Percentiles rank a stretch among this genome's conserved stretches.
Conservation (phyloP, 257 asterid species). For the Plectranthus barbatus region DNA sequence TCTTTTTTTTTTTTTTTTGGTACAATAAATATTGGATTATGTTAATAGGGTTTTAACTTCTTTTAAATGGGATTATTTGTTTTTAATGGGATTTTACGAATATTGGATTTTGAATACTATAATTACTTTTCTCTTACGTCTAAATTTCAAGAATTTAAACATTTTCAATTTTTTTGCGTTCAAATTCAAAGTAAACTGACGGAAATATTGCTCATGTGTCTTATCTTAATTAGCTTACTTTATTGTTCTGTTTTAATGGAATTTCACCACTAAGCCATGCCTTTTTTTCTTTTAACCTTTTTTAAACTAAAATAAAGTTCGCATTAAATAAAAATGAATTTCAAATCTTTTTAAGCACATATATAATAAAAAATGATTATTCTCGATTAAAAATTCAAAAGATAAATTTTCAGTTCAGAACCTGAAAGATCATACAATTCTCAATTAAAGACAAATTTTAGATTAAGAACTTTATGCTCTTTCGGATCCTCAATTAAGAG, state of each 20-base stretch:
- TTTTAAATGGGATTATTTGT: not conserved
- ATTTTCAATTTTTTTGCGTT: constrained; percentile 8
- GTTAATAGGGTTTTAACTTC: not conserved
- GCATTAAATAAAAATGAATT: no score
- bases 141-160: not conserved
- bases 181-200: constrained; percentile 3
- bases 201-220: constrained; percentile 9
- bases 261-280: not conserved
- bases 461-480: no score
- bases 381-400: no score
- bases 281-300: not conserved
- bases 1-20: not conserved
- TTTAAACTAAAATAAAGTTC: no score
- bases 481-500: no score
- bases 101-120: not conserved
- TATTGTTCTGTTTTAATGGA: not conserved
- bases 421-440: no score
- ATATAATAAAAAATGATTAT: no score
- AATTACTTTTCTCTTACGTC: not conserved
- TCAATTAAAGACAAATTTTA: no score
- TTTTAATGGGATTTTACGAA: not conserved
- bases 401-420: no score
- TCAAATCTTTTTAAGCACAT: no score
- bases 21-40: not conserved
- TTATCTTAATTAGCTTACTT: constrained; percentile 11